Percentiles rank a stretch among this genome's conserved stretches.
These are phyloP conservation scores for Lentinula raphanica DNA, from an alignment of 768 basidiomycete species.

Conservation along the genomic window DNA sequence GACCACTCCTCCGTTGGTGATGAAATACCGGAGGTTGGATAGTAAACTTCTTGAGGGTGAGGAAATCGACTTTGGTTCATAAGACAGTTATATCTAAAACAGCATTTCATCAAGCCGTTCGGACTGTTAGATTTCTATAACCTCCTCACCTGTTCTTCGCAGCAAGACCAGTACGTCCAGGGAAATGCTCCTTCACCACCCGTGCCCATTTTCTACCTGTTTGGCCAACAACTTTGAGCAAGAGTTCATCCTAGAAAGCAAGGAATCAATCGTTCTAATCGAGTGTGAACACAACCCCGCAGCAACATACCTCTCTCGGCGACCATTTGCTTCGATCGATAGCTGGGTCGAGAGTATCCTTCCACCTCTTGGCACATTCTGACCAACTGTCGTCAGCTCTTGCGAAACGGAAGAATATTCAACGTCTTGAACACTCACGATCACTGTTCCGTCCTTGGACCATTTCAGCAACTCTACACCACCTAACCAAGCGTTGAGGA, in stretches of 20 bases:
- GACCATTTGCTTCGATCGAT: conserved; percentile 23
- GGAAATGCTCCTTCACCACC: conserved; percentile 22
- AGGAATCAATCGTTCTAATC: not conserved
- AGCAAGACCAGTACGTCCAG: conserved; percentile 24
- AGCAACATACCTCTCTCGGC: conserved; percentile 17
- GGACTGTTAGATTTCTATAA: not conserved
- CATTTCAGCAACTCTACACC: conserved; percentile 20
- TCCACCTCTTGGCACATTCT: conserved; percentile 26
- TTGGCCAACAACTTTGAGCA: conserved; percentile 18
- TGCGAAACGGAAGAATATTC: not conserved
- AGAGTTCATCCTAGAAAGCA: conserved; percentile 15
- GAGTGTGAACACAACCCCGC: not conserved
- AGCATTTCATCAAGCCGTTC: not conserved
- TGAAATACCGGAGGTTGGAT: not conserved
- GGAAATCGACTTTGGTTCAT: not conserved
- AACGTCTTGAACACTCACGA: conserved; percentile 7
- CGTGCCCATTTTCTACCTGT: conserved; percentile 22
- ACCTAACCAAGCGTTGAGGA: conserved; percentile 4
- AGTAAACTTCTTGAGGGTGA: not conserved
- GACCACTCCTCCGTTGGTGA: not conserved
- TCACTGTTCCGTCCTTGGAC: conserved; percentile 23
- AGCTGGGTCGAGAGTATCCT: conserved; percentile 22
- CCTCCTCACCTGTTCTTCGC: conserved; percentile 23
- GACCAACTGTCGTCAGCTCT: not conserved
- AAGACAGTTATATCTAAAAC: conserved; percentile 16